Base-by-base conservation (phyloP, 2,329 filamentous ascomycete species). In the Colletotrichum eleusines region DNA sequence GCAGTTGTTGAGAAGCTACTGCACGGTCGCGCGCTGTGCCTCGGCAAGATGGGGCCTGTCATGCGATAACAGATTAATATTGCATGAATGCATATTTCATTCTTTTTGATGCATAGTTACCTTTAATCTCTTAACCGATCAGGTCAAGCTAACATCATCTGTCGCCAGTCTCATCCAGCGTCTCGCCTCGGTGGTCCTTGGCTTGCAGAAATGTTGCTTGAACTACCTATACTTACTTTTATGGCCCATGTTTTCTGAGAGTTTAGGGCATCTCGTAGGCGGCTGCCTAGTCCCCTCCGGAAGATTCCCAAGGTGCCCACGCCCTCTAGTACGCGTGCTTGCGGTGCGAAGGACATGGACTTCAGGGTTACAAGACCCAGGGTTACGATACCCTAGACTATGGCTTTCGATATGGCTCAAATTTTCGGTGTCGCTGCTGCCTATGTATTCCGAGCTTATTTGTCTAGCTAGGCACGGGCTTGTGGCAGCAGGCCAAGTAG, bases 1-100 rank as follows among this genome's bases (percentile, higher is more conserved):
- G 55, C 42, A 54, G 57, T 70, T 67, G 64, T 71, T 71, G 64
- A 54, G 65, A 69, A 69, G 66, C 66, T 69, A 69, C 66, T 54
- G 68, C 68, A 68, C 58, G 68, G 51, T 20, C 51, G 68, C 46
- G 59, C 42, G 64, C 51, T 31, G 59, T 62, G 50, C 58, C 51
- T 68, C 63, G 58, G 58, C 40, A 38, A 35, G 28, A 46, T 51
- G 68, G 68, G 28, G 42, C 23, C 44, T 23, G 11, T 0, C 16
- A 23, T 23, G 26, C 38, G 46, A 31, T 63, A 35, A 6, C 31
- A n/a, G 0, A 40, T 31, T 33, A 5, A 46, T 31, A 23, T 2
- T 38, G n/a, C 20, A n/a, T 40, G 55, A 20, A 31, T 66, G 20
- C 38, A 70, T 60, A 9, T 23, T 20, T 23, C 23, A 38, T 28